Evolutionary conservation across 2,329 filamentous ascomycete genomes (phyloP).

Genomic region (Beauveria varroae): DNA sequence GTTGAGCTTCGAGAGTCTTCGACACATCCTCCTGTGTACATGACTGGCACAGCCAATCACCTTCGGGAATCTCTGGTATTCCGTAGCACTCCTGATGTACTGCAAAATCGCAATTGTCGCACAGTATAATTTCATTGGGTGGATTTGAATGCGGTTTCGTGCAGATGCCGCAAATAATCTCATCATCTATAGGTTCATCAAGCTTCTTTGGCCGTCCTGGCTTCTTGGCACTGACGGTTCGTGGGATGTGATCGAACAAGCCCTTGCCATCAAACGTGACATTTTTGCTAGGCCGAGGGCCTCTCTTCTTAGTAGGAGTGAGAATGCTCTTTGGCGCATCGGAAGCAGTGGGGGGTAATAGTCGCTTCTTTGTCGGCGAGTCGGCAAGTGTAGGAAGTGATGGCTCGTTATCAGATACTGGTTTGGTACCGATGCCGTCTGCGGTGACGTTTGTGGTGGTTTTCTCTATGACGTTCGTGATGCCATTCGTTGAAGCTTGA

Average conservation of each 20-base stretch:
- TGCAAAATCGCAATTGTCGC: conserved; percentile 55
- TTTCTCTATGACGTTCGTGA: background rate
- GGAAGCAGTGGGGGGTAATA: conserved; percentile 2
- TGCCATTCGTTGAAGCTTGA: conserved; percentile 6
- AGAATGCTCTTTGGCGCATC: conserved; percentile 46
- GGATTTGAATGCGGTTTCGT: conserved; percentile 47
- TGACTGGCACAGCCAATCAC: conserved; percentile 55
- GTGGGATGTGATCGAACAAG: conserved; percentile 45
- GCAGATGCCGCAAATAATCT: conserved; percentile 52
- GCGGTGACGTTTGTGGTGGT: background rate
- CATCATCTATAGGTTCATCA: conserved; percentile 33
- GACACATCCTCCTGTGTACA: conserved; percentile 43
- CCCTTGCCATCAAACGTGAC: conserved; percentile 44
- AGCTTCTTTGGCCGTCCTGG: conserved; percentile 22
- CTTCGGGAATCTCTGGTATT: conserved; percentile 48
- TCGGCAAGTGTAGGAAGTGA: background rate
- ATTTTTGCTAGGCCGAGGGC: conserved; percentile 38
- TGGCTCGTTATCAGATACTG: background rate
- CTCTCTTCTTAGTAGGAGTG: conserved; percentile 43
- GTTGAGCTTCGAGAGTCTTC: conserved; percentile 19
- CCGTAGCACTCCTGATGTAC: conserved; percentile 56
- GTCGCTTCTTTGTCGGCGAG: conserved; percentile 11
- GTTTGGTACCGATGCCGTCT: background rate
- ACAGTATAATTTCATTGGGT: conserved; percentile 57
- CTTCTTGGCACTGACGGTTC: conserved; percentile 24